phyloP scores from a whole-genome alignment of 2,329 filamentous ascomycete species.

The Aureobasidium lini region DNA sequence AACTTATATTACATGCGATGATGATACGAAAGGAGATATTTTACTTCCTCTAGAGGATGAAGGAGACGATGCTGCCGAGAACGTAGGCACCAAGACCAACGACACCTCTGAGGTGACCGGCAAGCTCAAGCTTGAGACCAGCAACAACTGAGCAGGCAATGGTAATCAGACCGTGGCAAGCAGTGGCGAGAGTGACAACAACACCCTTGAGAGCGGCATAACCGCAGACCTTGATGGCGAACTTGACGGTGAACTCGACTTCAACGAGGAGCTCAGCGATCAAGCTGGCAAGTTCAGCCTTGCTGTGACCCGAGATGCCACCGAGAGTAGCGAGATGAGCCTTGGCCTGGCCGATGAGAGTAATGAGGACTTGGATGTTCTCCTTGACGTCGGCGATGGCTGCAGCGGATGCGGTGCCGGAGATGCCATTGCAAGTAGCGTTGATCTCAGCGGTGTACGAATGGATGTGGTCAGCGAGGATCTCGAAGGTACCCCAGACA shows the following conservation, averaged over 20 bases:
- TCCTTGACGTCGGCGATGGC: slow-evolving; percentile 5
- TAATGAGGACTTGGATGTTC: slow-evolving; percentile 3
- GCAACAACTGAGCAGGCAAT: background rate
- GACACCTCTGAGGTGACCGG: background rate
- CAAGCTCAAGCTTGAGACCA: slow-evolving; percentile 4
- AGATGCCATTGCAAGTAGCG: slow-evolving; percentile 1
- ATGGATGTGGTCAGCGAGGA: slow-evolving; percentile 7
- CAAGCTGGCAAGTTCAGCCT: background rate
- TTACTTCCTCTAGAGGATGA: background rate
- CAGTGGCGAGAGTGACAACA: background rate
- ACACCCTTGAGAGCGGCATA: background rate
- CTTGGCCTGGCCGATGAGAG: slow-evolving; percentile 4
- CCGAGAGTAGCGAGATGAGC: background rate
- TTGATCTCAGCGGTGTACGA: slow-evolving; percentile 7
- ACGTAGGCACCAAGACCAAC: background rate
- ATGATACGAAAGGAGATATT: background rate
- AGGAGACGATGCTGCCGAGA: background rate
- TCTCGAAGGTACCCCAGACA: slow-evolving; percentile 6
- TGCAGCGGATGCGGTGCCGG: background rate
- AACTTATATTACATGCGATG: background rate
- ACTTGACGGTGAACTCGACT: slow-evolving; percentile 11
- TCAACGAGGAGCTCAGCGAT: slow-evolving; percentile 4
- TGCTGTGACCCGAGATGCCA: slow-evolving; percentile 1
- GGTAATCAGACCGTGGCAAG: slow-evolving; percentile 11
- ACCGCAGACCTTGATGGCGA: slow-evolving; percentile 10